Conservation (phyloP, 192 early-diverging fungal species). For the Backusella psychrophila region DNA sequence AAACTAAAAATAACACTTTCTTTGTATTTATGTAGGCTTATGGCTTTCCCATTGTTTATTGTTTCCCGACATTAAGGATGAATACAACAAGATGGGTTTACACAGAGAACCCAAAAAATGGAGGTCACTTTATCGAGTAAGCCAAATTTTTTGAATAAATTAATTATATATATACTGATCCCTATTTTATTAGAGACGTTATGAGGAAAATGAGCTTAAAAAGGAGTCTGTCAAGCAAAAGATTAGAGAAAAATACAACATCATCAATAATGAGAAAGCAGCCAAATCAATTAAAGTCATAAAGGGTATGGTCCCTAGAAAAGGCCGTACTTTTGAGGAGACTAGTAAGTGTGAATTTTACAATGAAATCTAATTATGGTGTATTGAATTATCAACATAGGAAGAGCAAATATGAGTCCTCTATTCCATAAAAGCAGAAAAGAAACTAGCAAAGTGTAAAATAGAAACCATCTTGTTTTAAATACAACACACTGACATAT, state of each 20-base stretch:
- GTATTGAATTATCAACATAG: background rate
- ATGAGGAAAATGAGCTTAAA: slow-evolving; percentile 6
- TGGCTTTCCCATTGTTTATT: slow-evolving; percentile 13
- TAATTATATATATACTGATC: background rate
- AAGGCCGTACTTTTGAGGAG: slow-evolving; percentile 4
- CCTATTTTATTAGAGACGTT: background rate
- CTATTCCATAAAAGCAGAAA: slow-evolving; percentile 4
- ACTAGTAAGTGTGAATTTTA: background rate
- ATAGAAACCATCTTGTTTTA: too few relatives aligned
- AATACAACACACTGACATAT: background rate
- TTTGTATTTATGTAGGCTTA: background rate
- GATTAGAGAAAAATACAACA: slow-evolving; percentile 11
- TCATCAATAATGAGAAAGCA: slow-evolving; percentile 5
- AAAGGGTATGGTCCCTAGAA: background rate
- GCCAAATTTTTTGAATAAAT: background rate
- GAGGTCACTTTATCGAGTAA: slow-evolving; percentile 18
- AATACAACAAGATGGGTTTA: background rate
- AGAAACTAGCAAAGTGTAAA: slow-evolving; percentile 9
- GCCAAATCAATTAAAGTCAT: slow-evolving; percentile 18
- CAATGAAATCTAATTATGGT: background rate
- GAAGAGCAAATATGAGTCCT: background rate
- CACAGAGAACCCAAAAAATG: slow-evolving; percentile 6
- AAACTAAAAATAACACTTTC: background rate
- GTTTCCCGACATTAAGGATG: slow-evolving; percentile 10
- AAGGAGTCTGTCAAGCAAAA: background rate